Conservation (phyloP, 306 rosid genomes). For the Lathyrus oleraceus region DNA sequence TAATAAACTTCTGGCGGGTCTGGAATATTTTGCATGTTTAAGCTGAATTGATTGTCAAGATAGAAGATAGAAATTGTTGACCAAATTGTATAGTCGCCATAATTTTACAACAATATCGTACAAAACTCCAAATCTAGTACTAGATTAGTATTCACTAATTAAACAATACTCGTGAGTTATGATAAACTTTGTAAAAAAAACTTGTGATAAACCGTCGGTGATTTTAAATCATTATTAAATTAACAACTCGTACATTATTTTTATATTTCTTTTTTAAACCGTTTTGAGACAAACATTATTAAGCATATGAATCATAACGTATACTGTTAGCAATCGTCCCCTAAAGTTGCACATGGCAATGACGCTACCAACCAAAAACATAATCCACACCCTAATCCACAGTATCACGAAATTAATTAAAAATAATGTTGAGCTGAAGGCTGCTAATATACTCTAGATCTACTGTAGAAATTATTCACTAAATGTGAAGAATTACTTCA, state of each 20-base stretch:
- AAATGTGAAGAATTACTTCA: not conserved
- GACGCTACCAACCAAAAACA: conserved; percentile 9
- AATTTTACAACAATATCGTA: too few relatives aligned
- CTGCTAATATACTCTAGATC: not conserved
- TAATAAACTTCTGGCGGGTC: too few relatives aligned
- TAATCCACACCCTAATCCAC: not conserved
- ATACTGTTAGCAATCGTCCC: not conserved
- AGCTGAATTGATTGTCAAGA: too few relatives aligned
- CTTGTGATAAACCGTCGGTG: conserved; percentile 27
- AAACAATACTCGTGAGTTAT: not conserved
- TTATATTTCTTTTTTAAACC: not conserved
- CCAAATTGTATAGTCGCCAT: too few relatives aligned
- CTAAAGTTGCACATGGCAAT: conserved; percentile 32
- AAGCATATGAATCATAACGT: not conserved
- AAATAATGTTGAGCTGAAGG: not conserved
- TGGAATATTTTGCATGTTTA: too few relatives aligned
- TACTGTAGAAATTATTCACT: not conserved
- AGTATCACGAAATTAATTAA: not conserved
- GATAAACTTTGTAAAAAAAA: too few relatives aligned
- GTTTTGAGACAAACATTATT: conserved; percentile 2
- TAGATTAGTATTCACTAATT: not conserved
- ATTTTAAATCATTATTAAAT: not conserved
- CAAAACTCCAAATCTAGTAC: too few relatives aligned
- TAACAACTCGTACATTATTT: not conserved
- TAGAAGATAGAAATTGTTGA: too few relatives aligned